Conservation (phyloP, 371 early-diverging fungal species). For the Capillidium heterosporum region DNA sequence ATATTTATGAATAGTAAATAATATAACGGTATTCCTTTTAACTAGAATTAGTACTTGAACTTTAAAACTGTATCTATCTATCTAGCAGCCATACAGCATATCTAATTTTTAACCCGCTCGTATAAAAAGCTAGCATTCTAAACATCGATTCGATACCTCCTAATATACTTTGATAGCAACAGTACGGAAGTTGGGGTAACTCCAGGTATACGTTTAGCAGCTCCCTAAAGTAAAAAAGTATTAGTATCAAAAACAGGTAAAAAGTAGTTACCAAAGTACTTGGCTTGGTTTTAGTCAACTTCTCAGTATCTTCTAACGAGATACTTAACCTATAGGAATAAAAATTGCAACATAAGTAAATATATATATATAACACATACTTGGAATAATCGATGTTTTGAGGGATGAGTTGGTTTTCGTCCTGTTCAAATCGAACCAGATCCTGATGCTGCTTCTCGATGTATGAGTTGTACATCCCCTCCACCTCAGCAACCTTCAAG, state of each 20-base stretch:
- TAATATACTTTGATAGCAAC: background rate
- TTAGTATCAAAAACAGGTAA: background rate
- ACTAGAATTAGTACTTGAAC: no score
- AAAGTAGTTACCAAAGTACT: background rate
- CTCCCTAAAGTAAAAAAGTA: background rate
- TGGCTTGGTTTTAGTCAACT: background rate
- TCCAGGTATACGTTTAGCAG: background rate
- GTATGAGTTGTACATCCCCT: background rate
- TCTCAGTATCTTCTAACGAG: constrained; percentile 1
- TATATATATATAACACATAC: background rate
- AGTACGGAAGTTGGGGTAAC: constrained; percentile 1
- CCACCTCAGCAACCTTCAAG: background rate
- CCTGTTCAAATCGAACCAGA: background rate
- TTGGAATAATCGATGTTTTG: background rate
- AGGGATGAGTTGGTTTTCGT: background rate
- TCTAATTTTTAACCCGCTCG: no score
- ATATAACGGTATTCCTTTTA: no score
- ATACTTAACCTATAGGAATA: background rate
- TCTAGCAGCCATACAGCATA: no score
- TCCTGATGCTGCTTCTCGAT: background rate
- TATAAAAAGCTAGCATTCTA: no score
- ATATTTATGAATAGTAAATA: no score
- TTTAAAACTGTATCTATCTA: no score
- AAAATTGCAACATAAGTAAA: background rate
- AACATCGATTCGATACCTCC: background rate